A percentile compares a stretch with the other conserved stretches of the same genome.
These are phyloP conservation scores for Plectosphaerella cucumerina DNA, from an alignment of 2,329 filamentous ascomycete species.

Conservation along the genomic window DNA sequence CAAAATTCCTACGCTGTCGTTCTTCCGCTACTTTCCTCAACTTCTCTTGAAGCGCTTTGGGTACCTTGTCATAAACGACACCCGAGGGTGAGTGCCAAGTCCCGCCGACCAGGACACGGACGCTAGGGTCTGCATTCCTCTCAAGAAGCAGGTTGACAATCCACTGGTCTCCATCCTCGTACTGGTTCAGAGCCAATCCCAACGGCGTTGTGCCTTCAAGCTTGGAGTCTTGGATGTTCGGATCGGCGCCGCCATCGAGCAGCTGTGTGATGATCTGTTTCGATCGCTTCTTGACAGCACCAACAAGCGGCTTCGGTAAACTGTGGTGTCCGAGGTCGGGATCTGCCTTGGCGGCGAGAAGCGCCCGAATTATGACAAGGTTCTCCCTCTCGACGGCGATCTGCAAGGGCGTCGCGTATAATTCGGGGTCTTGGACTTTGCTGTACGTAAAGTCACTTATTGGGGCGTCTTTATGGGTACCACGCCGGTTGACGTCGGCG, in stretches of 20 bases:
- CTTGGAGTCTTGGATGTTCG: background rate
- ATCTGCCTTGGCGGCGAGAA: background rate
- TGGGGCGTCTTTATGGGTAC: background rate
- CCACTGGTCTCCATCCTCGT: background rate
- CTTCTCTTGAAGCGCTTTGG: too few species aligned
- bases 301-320: background rate
- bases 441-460: background rate
- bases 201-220: background rate
- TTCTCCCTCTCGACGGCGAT: background rate
- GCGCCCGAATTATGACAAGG: background rate
- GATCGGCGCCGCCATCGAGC: background rate
- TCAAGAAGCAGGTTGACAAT: background rate
- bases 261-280: background rate
- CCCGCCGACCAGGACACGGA: background rate
- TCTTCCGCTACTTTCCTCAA: too few species aligned
- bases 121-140: background rate
- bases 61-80: too few species aligned
- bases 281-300: background rate
- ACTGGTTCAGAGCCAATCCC: background rate
- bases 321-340: background rate
- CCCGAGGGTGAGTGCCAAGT: too few species aligned
- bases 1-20: too few species aligned
- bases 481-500: background rate
- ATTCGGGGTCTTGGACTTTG: background rate
- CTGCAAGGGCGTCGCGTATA: background rate